Evolutionary conservation across 371 early-diverging fungal species (phyloP), one percentile per base, ranked within the genome.

Genomic region (Mucor piriformis): DNA sequence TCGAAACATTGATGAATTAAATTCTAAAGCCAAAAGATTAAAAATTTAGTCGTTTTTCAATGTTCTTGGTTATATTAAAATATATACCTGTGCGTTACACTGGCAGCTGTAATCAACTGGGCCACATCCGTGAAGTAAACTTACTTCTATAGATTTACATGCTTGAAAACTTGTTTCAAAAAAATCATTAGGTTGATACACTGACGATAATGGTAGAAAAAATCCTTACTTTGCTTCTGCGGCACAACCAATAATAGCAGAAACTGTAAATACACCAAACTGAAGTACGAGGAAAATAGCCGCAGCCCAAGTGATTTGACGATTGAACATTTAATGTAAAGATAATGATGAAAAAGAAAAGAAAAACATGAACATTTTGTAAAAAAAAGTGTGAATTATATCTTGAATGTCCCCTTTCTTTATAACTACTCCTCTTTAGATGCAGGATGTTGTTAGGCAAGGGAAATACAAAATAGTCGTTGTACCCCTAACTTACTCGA

Each of bases 141-240:
- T 54, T 32, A 60, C 53, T 47, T 70, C 54, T 25, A 67, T 74
- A 4, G 54, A 32, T 35, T 70, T 67, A 46, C 68, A 70, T 24
- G 40, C 69, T 40, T 72, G 63, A 29, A 72, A 72, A 51, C 72
- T 72, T 46, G 44, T 11, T 49, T 50, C 10, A 21, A 27, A 29
- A 11, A n/a, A n/a, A n/a, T n/a, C n/a, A n/a, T 40, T 43, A 20
- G 20, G 6, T 18, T 16, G n/a, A 7, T 49, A 49, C 3, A 2
- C 3, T 20, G 20, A 6, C 16, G 6, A 50, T 3, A n/a, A 34
- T 32, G 2, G 8, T 1, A 32, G 13, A 29, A 48, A 32, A 6
- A 18, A n/a, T 33, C 27, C 57, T 54, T 65, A 72, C 72, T 72
- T 72, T 50, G 69, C 72, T 54, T 68, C 66, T 20, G 69, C 72